Percentiles rank a stretch among this genome's conserved stretches.
These are phyloP conservation scores for Leishmania braziliensis DNA, from an alignment of 208 protist species.

Conservation along the genomic window DNA sequence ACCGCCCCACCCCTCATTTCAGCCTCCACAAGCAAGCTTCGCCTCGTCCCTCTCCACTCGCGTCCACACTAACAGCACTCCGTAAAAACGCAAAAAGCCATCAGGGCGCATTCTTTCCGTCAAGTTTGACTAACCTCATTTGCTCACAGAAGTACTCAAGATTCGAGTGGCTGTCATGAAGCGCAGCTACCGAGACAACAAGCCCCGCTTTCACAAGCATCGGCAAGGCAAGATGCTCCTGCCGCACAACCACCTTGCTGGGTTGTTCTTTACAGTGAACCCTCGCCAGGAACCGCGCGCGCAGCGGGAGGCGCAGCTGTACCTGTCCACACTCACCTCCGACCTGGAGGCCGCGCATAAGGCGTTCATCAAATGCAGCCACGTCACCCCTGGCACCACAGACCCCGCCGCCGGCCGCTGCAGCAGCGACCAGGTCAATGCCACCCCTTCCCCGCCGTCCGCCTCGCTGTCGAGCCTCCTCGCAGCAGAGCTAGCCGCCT, in stretches of 20 bases:
- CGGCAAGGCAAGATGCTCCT: slow-evolving; percentile 63
- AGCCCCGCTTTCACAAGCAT: slow-evolving; percentile 71
- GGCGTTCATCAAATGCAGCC: not conserved
- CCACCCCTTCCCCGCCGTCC: slow-evolving; percentile 10
- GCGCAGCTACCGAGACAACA: slow-evolving; percentile 53
- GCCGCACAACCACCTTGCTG: slow-evolving; percentile 61
- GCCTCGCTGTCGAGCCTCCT: slow-evolving; percentile 34
- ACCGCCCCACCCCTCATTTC: not conserved
- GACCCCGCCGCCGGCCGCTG: not conserved
- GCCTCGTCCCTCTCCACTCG: not conserved
- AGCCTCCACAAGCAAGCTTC: not conserved
- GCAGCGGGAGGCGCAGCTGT: slow-evolving; percentile 74
- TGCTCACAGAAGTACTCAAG: not conserved
- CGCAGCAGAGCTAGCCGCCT: slow-evolving; percentile 33
- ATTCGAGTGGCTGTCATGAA: slow-evolving; percentile 10
- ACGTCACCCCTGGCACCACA: not conserved
- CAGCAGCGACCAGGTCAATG: slow-evolving; percentile 9
- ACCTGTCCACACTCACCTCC: slow-evolving; percentile 55
- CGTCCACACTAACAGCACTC: not conserved
- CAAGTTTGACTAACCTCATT: not conserved
- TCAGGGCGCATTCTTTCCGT: not conserved
- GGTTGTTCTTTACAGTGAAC: slow-evolving; percentile 77
- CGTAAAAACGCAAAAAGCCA: not conserved
- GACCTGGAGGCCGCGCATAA: slow-evolving; percentile 49
- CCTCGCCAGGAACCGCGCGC: slow-evolving; percentile 64